These are phyloP conservation scores for Xylariales sp. DNA, from an alignment of 2,329 filamentous ascomycete species.

Conservation along the genomic window DNA sequence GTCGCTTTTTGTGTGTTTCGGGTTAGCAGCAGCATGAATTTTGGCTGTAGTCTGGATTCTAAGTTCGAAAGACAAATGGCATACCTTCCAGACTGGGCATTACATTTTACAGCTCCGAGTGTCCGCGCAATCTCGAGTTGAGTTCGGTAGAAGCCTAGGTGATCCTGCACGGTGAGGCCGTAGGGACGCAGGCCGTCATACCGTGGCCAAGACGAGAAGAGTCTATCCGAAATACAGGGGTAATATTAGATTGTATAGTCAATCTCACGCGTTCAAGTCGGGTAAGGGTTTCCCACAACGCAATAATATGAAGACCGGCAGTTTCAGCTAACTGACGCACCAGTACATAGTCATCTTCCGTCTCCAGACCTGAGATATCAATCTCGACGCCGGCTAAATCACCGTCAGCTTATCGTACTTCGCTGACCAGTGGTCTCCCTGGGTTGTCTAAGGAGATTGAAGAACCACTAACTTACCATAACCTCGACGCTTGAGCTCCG, in stretches of 20 bases:
- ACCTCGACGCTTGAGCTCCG: conserved; percentile 1
- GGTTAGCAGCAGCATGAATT: neutral
- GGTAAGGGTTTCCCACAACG: neutral
- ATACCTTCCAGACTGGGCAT: conserved; percentile 13
- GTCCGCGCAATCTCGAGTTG: conserved; percentile 8
- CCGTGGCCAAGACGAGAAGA: conserved; percentile 9
- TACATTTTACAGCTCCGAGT: conserved; percentile 10
- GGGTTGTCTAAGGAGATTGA: neutral
- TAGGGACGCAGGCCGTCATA: conserved; percentile 8
- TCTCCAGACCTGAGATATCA: neutral
- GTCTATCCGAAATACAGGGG: conserved; percentile 3
- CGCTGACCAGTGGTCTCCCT: neutral
- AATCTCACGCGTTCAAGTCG: neutral
- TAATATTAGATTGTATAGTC: neutral
- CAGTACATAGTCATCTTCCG: neutral
- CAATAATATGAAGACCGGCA: neutral
- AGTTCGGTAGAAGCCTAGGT: conserved; percentile 10
- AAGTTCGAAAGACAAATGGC: neutral
- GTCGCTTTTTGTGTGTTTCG: conserved; percentile 15
- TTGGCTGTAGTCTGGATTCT: neutral
- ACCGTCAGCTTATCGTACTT: neutral
- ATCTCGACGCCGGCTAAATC: conserved; percentile 3
- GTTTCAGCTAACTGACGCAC: neutral
- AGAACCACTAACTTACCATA: conserved; percentile 6
- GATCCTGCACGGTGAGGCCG: conserved; percentile 4